phyloP scores from a whole-genome alignment of 2,329 filamentous ascomycete species.

The Colletotrichum viniferum region DNA sequence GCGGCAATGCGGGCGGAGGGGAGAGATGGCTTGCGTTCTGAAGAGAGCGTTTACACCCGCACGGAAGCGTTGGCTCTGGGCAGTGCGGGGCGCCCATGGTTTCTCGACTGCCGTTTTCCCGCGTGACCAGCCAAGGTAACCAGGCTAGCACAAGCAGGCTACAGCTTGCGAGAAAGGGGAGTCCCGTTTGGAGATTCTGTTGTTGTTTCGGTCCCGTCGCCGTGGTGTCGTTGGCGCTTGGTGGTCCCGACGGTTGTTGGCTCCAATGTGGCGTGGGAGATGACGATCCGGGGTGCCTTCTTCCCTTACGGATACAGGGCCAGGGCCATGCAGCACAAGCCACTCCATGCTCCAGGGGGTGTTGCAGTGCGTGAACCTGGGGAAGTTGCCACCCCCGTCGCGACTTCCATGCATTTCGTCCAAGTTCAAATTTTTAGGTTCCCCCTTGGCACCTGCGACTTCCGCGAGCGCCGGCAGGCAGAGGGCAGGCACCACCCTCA shows the following conservation, averaged over 20 bases:
- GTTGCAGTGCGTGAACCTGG: neutral
- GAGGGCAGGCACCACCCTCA: neutral
- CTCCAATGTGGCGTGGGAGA: neutral
- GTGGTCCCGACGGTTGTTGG: neutral
- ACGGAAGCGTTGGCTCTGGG: neutral
- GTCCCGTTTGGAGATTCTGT: neutral
- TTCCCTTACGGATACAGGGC: neutral
- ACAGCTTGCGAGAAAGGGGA: neutral
- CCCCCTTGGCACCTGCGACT: neutral
- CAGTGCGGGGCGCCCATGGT: neutral
- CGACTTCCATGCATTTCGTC: neutral
- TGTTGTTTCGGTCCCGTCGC: neutral
- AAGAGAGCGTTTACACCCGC: neutral
- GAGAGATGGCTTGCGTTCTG: neutral
- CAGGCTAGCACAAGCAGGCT: neutral
- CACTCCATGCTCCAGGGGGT: neutral
- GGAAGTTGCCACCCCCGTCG: neutral
- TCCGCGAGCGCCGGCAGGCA: neutral
- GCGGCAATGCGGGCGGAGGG: neutral
- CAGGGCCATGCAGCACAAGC: neutral
- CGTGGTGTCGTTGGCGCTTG: neutral
- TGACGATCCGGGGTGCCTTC: neutral
- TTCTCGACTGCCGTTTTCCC: neutral
- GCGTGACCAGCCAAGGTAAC: neutral
- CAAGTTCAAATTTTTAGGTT: neutral